These are phyloP conservation scores for Nemania sp. DNA, from an alignment of 2,329 filamentous ascomycete species.

Conservation along the genomic window DNA sequence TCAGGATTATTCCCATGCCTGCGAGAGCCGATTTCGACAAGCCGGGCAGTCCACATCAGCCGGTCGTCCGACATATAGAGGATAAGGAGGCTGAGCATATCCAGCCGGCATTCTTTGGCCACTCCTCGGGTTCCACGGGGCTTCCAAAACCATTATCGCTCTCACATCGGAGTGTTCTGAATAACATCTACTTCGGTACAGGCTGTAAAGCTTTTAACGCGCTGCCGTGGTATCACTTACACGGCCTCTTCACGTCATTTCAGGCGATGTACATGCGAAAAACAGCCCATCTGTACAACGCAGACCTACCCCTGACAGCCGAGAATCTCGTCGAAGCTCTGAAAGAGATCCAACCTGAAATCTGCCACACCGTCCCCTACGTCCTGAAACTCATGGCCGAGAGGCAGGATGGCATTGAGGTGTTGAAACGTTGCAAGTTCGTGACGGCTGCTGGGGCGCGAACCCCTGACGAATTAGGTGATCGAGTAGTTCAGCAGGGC, in stretches of 20 bases:
- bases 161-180: conserved; percentile 47
- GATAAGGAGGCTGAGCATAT: conserved; percentile 37
- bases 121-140: conserved; percentile 55
- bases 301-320: conserved; percentile 45
- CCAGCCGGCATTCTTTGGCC: conserved; percentile 47
- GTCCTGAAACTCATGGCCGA: conserved; percentile 47
- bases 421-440: conserved; percentile 44
- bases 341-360: conserved; percentile 44
- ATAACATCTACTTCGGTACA: conserved; percentile 40
- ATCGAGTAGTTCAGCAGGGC: conserved; percentile 44
- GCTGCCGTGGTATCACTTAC: conserved; percentile 50
- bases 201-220: conserved; percentile 48
- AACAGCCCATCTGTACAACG: conserved; percentile 48
- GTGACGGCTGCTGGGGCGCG: conserved; percentile 48
- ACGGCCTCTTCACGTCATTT: conserved; percentile 47
- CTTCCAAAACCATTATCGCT: conserved; percentile 51
- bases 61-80: conserved; percentile 33
- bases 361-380: conserved; percentile 48
- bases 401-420: conserved; percentile 41
- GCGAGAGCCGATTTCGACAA: conserved; percentile 33
- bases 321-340: conserved; percentile 43
- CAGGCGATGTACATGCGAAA: conserved; percentile 51
- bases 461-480: conserved; percentile 48
- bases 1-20: conserved; percentile 34
- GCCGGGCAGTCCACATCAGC: conserved; percentile 24